phyloP scores from a whole-genome alignment of 2,329 filamentous ascomycete genomes.

The Hypomyces perniciosus region DNA sequence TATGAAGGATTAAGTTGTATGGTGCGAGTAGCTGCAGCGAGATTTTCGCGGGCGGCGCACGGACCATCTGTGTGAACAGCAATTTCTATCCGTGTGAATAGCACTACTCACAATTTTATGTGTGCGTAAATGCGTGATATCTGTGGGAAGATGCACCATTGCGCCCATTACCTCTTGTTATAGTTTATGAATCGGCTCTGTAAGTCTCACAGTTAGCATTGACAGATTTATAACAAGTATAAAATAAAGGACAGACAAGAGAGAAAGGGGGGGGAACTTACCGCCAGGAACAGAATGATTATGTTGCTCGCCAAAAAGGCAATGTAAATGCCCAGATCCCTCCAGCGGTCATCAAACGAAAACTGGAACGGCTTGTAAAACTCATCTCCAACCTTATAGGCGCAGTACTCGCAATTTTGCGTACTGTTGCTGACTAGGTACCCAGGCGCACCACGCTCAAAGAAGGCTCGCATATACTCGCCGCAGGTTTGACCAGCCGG shows the following conservation, averaged over 20 bases:
- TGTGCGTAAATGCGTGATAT: too few relatives aligned
- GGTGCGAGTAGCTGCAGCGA: too few relatives aligned
- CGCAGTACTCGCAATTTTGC: constrained; percentile 70
- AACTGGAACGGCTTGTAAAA: constrained; percentile 67
- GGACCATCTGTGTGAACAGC: too few relatives aligned
- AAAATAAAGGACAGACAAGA: background rate
- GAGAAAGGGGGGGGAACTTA: constrained; percentile 29
- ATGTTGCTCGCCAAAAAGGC: constrained; percentile 76
- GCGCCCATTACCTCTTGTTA: constrained; percentile 38
- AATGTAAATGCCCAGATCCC: constrained; percentile 72
- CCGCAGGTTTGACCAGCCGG: constrained; percentile 63
- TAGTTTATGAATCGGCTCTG: constrained; percentile 49
- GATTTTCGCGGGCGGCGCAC: too few relatives aligned
- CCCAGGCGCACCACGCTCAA: constrained; percentile 59
- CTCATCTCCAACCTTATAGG: constrained; percentile 72
- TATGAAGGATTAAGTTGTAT: too few relatives aligned
- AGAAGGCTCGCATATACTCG: constrained; percentile 69
- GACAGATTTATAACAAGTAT: constrained; percentile 4
- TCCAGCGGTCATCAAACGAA: constrained; percentile 65
- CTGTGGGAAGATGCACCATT: too few relatives aligned
- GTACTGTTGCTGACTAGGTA: constrained; percentile 65
- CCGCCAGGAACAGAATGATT: constrained; percentile 50
- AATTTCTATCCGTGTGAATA: too few relatives aligned
- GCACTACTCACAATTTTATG: too few relatives aligned
- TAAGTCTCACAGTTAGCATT: background rate